Percentiles rank a stretch among this genome's conserved stretches.
Conservation (phyloP, 352 stramenopile species). For the Phytophthora tentaculata region DNA sequence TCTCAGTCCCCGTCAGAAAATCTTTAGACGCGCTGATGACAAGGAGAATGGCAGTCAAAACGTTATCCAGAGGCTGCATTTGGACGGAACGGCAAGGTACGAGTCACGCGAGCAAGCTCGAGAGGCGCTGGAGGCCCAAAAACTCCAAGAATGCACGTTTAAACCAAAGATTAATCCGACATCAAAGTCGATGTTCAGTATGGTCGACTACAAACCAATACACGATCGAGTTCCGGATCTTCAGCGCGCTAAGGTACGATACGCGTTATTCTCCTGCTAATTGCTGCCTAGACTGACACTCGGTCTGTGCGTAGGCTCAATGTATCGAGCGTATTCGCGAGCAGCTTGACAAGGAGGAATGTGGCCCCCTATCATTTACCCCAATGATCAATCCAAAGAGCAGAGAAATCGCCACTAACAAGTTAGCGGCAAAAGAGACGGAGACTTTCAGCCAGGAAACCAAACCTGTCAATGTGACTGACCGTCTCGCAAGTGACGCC, state of each 20-base stretch:
- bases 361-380: constrained; percentile 43
- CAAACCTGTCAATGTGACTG: constrained; percentile 47
- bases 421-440: constrained; percentile 37
- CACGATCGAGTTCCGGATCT: constrained; percentile 66
- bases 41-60: constrained; percentile 28
- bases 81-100: constrained; percentile 64
- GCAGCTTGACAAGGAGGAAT: constrained; percentile 51
- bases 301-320: constrained; percentile 32
- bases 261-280: background rate
- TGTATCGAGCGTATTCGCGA: constrained; percentile 55
- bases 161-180: constrained; percentile 64
- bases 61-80: constrained; percentile 66
- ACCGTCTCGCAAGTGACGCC: constrained; percentile 63
- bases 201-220: constrained; percentile 69
- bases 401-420: constrained; percentile 60
- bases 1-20: constrained; percentile 56
- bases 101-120: constrained; percentile 61
- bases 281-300: constrained; percentile 1
- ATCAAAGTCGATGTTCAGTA: constrained; percentile 46
- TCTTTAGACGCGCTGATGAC: constrained; percentile 7
- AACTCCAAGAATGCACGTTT: constrained; percentile 72
- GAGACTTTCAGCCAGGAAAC: constrained; percentile 9
- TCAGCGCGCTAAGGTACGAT: constrained; percentile 69
- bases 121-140: constrained; percentile 51
- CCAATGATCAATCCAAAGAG: constrained; percentile 75